phyloP scores from a whole-genome alignment of 1,139 yeast genomes.

The Saccharomyces hybrid region DNA sequence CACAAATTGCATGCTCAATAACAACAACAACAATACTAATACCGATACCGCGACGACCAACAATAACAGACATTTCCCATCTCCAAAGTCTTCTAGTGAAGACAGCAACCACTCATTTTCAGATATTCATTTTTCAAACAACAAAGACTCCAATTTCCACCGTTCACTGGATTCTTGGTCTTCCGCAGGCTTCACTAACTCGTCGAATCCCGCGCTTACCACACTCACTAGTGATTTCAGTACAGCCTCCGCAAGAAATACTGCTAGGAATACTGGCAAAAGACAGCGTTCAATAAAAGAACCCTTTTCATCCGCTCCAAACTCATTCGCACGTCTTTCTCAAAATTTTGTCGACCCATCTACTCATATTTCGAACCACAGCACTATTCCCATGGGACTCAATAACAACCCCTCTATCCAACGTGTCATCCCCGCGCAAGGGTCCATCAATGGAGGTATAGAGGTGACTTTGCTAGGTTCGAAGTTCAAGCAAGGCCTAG shows the following conservation, averaged over 20 bases:
- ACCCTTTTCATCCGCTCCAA: neutral
- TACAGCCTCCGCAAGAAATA: neutral
- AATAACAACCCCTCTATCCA: slow-evolving; percentile 50
- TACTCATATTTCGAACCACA: neutral
- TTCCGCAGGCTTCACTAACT: neutral
- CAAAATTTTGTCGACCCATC: neutral
- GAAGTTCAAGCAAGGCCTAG: slow-evolving; percentile 73
- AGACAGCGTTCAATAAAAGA: neutral
- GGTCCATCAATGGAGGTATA: slow-evolving; percentile 91
- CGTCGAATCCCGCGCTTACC: neutral
- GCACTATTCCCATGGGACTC: neutral
- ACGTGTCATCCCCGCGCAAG: slow-evolving; percentile 87
- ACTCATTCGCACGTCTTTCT: neutral
- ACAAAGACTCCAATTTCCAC: neutral
- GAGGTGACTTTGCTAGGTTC: slow-evolving; percentile 86
- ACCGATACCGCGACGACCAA: neutral
- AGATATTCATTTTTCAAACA: neutral
- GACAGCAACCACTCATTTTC: neutral
- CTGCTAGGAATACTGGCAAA: neutral
- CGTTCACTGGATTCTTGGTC: neutral
- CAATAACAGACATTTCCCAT: neutral
- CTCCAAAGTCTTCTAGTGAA: neutral
- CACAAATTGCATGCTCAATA: neutral
- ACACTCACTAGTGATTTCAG: neutral
- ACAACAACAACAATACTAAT: neutral